Percentiles rank a stretch among this genome's conserved stretches.
phyloP scores from a whole-genome alignment of 805 yeast species.

The Sugiyamaella marilandica region DNA sequence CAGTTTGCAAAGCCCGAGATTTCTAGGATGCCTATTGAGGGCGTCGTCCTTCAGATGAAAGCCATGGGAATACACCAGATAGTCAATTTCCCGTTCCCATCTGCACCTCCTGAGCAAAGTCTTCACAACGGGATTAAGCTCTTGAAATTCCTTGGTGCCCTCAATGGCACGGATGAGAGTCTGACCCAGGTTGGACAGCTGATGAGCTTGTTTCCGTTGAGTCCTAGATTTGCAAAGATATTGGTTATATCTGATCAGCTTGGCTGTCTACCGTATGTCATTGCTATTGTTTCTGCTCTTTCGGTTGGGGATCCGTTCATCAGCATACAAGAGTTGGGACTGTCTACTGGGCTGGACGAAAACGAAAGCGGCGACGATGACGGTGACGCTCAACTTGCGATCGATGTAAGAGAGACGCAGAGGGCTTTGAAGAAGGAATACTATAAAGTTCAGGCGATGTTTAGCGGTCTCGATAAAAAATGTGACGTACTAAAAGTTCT shows the following conservation, averaged over 20 bases:
- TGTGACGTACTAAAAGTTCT: slow-evolving; percentile 74
- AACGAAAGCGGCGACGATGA: slow-evolving; percentile 26
- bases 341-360: slow-evolving; percentile 27
- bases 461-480: slow-evolving; percentile 61
- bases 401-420: slow-evolving; percentile 36
- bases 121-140: slow-evolving; percentile 63
- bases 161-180: slow-evolving; percentile 45
- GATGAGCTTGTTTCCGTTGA: slow-evolving; percentile 88
- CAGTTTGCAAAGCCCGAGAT: slow-evolving; percentile 89
- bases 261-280: slow-evolving; percentile 79
- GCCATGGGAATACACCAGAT: slow-evolving; percentile 93
- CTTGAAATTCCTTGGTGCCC: slow-evolving; percentile 72
- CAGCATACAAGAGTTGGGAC: slow-evolving; percentile 68
- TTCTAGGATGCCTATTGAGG: slow-evolving; percentile 91
- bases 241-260: slow-evolving; percentile 82
- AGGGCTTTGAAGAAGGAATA: slow-evolving; percentile 46
- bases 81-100: slow-evolving; percentile 91
- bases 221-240: slow-evolving; percentile 91
- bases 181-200: slow-evolving; percentile 76
- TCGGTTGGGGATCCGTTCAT: slow-evolving; percentile 92
- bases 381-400: slow-evolving; percentile 24
- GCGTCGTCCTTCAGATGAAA: slow-evolving; percentile 93
- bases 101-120: slow-evolving; percentile 70
- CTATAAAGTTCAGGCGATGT: slow-evolving; percentile 53
- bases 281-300: slow-evolving; percentile 85